Evolutionary conservation across 306 rosid genomes (phyloP), one percentile per base, ranked within the genome.

Genomic region (Malus domestica): DNA sequence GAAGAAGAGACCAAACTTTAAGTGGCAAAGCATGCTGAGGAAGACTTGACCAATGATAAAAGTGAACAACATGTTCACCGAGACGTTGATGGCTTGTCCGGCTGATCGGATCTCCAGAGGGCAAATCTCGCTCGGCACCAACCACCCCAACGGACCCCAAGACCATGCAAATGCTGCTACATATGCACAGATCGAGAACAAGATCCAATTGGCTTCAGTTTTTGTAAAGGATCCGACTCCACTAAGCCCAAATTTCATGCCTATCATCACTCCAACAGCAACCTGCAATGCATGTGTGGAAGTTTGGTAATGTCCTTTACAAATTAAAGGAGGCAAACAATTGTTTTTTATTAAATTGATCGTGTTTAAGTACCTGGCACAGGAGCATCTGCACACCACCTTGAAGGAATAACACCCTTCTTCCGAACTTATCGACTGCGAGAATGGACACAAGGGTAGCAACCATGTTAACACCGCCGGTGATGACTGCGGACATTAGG

Each of bases 81-180:
- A 72, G 44, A 90, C 90, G 0, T 86, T 86, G 45, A 88, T 23
- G 70, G 90, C 83, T 75, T 88, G 94, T 67, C 88, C 88, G 2
- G 94, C 94, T 0, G 94, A 75, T 30, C 94, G 71, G 3, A 91
- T 78, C 75, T 91, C 97, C 0, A 91, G 86, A 6, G 94, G 81
- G 38, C 85, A 88, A 33, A 91, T 87, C 68, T 89, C 93, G 67
- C 97, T 92, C 0, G 96, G 97, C 3, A 85, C 96, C 52, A 92
- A 72, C 96, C 97, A 92, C 0, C 89, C 96, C 1, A 92, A 81
- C 45, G 96, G 93, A 10, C 92, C 97, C 97, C 96, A 92, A 2
- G 96, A 90, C 93, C 92, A 90, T 2, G 91, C 97, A 20, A 38
- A 92, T 20, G 89, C 93, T 0, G 92, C 74, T 18, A 88, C 91